Conservation (phyloP, 164 flowering plant species). For the Vitis amurensis region DNA sequence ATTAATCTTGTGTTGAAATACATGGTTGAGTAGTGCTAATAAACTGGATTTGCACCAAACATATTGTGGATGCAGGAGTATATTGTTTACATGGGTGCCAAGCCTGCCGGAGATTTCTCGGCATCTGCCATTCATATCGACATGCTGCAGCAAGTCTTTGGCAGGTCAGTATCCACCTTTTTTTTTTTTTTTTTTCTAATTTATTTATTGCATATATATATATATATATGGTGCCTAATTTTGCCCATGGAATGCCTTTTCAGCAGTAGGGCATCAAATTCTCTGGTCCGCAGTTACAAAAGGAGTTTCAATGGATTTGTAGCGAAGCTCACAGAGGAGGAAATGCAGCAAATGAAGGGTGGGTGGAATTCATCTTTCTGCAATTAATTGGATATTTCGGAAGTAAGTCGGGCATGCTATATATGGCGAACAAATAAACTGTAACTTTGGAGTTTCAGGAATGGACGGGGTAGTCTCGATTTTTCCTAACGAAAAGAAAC, state of each 20-base stretch:
- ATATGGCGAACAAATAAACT: not conserved
- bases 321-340: constrained; percentile 43
- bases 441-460: constrained; percentile 14
- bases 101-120: too few relatives aligned
- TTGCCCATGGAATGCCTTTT: not conserved
- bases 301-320: constrained; percentile 64
- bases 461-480: constrained; percentile 42
- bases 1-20: too few relatives aligned
- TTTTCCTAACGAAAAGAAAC: constrained; percentile 31
- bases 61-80: too few relatives aligned
- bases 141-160: constrained; percentile 21
- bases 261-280: constrained; percentile 15
- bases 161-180: constrained; percentile 11
- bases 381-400: not conserved
- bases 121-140: not conserved
- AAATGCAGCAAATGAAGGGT: constrained; percentile 34
- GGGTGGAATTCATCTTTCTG: not conserved
- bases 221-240: too few relatives aligned
- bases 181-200: too few relatives aligned
- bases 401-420: not conserved
- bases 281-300: constrained; percentile 37
- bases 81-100: too few relatives aligned
- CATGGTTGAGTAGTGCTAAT: too few relatives aligned
- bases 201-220: too few relatives aligned
- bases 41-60: too few relatives aligned